phyloP scores from a whole-genome alignment of 2,329 filamentous ascomycete species.

The Fusarium austroafricanum region DNA sequence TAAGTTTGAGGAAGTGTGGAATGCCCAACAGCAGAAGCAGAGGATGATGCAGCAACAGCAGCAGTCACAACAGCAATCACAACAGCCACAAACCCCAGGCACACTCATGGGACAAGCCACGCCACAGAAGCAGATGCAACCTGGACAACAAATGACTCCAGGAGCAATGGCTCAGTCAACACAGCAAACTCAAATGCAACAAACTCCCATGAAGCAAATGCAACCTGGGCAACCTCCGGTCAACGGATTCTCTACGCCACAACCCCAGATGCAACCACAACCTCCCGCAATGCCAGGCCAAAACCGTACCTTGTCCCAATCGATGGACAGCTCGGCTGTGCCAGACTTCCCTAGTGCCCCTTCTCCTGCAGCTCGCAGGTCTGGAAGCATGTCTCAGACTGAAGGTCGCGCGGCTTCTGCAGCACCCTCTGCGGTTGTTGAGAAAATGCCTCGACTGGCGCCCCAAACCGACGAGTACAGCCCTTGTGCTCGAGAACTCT shows the following conservation, averaged over 20 bases:
- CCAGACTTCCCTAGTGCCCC: constrained; percentile 57
- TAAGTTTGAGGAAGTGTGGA: constrained; percentile 79
- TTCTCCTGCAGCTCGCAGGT: constrained; percentile 58
- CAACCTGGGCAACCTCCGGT: constrained; percentile 54
- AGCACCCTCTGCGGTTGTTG: constrained; percentile 33
- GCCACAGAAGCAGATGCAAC: constrained; percentile 52
- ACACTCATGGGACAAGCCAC: constrained; percentile 44
- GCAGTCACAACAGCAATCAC: constrained; percentile 50
- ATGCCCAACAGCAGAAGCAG: constrained; percentile 65
- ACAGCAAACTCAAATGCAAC: constrained; percentile 46
- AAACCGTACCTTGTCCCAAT: constrained; percentile 63
- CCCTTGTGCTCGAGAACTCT: constrained; percentile 65
- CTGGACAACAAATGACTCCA: constrained; percentile 48
- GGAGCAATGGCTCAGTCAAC: constrained; percentile 53
- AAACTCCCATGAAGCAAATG: constrained; percentile 57
- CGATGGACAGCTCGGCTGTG: constrained; percentile 55
- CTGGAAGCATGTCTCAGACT: constrained; percentile 55
- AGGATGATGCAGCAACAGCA: constrained; percentile 65
- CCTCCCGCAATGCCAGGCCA: constrained; percentile 51
- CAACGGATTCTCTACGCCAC: constrained; percentile 54
- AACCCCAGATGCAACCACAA: constrained; percentile 44
- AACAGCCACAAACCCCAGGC: constrained; percentile 52
- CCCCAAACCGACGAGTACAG: constrained; percentile 65
- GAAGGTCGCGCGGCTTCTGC: constrained; percentile 47
- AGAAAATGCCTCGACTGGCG: constrained; percentile 54